Evolutionary conservation across 2,329 filamentous ascomycete species (phyloP).

Genomic region (Ploettnerulaceae sp.): DNA sequence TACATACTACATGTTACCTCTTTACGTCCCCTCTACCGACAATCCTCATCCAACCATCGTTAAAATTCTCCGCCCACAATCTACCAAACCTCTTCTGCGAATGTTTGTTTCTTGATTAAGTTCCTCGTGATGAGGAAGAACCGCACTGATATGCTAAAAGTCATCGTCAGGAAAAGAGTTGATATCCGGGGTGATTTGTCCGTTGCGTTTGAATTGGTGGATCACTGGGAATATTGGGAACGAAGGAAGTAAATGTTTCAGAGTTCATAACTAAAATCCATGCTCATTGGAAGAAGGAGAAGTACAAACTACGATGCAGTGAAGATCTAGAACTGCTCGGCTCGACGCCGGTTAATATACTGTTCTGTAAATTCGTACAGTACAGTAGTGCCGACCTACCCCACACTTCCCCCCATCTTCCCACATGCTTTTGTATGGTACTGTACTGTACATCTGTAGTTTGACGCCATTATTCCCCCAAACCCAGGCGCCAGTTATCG

Average conservation of each 20-base stretch:
- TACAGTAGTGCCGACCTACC: slow-evolving; percentile 4
- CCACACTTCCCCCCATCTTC: slow-evolving; percentile 2
- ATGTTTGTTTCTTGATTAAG: not conserved
- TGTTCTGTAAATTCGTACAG: no score
- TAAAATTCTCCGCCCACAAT: not conserved
- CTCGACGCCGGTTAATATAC: no score
- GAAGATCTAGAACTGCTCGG: not conserved
- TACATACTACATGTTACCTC: not conserved
- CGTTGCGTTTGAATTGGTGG: slow-evolving; percentile 10
- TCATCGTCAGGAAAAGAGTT: slow-evolving; percentile 2
- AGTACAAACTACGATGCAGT: no score
- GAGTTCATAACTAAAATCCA: no score
- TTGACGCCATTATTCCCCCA: not conserved
- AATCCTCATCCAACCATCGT: slow-evolving; percentile 3
- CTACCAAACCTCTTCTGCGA: not conserved
- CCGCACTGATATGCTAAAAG: slow-evolving; percentile 1
- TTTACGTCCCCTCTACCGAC: not conserved
- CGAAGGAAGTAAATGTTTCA: no score
- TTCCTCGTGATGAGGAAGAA: not conserved
- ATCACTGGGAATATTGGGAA: slow-evolving; percentile 5
- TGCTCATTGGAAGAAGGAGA: no score
- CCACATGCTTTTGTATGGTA: slow-evolving; percentile 1
- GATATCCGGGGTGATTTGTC: slow-evolving; percentile 1
- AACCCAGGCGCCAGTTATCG: not conserved
- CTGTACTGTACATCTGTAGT: no score